Percentiles rank a stretch among this genome's conserved stretches.
These are phyloP conservation scores for Suillus weaverae DNA, from an alignment of 768 basidiomycete genomes.

Conservation along the genomic window DNA sequence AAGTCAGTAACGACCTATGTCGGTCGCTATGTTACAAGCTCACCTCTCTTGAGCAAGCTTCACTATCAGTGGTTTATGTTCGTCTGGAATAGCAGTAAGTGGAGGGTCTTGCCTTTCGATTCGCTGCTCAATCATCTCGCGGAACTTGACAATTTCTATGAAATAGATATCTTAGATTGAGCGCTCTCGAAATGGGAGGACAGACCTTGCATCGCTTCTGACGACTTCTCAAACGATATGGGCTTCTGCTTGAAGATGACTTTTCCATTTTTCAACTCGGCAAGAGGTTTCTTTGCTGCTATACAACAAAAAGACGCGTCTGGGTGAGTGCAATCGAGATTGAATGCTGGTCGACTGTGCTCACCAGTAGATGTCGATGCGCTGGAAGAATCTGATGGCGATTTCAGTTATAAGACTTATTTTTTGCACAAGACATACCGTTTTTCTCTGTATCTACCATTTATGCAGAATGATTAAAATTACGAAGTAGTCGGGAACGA, in stretches of 20 bases:
- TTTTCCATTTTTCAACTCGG: conserved; percentile 77
- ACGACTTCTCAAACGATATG: conserved; percentile 71
- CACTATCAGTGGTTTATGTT: conserved; percentile 72
- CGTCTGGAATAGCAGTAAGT: conserved; percentile 61
- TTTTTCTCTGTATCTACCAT: conserved; percentile 22
- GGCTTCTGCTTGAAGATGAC: conserved; percentile 75
- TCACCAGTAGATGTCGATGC: conserved; percentile 18
- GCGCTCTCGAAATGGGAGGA: conserved; percentile 1
- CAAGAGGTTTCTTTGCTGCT: conserved; percentile 43
- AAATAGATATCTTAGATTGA: not conserved
- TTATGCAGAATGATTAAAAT: conserved; percentile 7
- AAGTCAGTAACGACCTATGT: not conserved
- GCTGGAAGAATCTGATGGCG: conserved; percentile 14
- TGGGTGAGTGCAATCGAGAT: conserved; percentile 2
- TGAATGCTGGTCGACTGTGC: conserved; percentile 7
- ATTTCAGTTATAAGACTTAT: conserved; percentile 7
- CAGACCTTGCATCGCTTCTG: conserved; percentile 80
- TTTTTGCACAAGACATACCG: conserved; percentile 15
- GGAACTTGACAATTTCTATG: conserved; percentile 70
- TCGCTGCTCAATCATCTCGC: conserved; percentile 64
- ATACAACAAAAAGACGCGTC: conserved; percentile 35
- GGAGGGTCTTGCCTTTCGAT: conserved; percentile 47
- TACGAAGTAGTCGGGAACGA: conserved; percentile 9
- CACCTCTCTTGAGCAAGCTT: conserved; percentile 89
- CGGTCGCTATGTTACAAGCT: not conserved